phyloP scores from a whole-genome alignment of 306 rosid species.

The Arachis stenosperma region DNA sequence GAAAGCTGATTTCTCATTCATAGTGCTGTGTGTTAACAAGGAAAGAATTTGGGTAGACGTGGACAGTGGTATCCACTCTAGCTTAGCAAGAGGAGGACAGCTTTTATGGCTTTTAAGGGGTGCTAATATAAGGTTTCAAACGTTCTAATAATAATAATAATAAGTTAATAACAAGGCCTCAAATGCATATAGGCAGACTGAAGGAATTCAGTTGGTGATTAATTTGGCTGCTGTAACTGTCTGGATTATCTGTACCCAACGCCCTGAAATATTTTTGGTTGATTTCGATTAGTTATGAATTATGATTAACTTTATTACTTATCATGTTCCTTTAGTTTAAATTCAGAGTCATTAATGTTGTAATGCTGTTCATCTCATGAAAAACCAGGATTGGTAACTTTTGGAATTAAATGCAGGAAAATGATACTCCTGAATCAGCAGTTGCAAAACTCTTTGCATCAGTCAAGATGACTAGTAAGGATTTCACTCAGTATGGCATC shows the following conservation, averaged over 20 bases:
- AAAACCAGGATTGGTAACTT: constrained; percentile 4
- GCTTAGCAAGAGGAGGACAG: constrained; percentile 4
- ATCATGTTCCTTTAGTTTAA: not conserved
- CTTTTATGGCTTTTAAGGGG: not conserved
- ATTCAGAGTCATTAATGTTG: not conserved
- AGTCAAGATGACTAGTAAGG: constrained; percentile 50
- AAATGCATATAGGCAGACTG: constrained; percentile 3
- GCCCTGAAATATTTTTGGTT: not conserved
- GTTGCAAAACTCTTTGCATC: constrained; percentile 89
- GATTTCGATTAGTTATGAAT: constrained; percentile 8
- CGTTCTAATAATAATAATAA: too few species aligned
- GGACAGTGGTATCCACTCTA: not conserved
- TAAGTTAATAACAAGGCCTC: not conserved
- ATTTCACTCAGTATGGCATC: constrained; percentile 59
- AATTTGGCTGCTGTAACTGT: constrained; percentile 10
- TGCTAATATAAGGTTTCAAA: not conserved
- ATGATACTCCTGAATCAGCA: constrained; percentile 75
- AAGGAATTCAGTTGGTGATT: not conserved
- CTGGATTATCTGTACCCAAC: not conserved
- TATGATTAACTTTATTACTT: constrained; percentile 9
- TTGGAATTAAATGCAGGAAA: constrained; percentile 60
- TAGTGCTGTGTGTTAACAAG: constrained; percentile 12
- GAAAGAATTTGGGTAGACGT: constrained; percentile 13
- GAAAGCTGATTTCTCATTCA: constrained; percentile 7
- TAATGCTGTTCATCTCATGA: too few species aligned